Conservation (phyloP, 257 asterid species). For the Solanum corneliomulleri region DNA sequence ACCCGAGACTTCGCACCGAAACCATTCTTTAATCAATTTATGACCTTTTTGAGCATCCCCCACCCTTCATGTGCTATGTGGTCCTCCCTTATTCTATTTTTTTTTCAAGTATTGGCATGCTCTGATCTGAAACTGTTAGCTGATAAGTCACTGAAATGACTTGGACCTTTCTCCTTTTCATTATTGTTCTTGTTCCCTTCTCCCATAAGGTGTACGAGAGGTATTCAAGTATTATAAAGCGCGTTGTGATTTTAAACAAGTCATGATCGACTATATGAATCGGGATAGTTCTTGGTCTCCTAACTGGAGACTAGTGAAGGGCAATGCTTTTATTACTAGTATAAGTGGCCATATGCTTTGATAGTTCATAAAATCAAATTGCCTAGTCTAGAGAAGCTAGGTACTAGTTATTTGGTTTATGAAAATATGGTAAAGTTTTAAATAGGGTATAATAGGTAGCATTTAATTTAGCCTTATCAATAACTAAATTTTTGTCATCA, state of each 20-base stretch:
- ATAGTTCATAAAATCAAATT: not conserved
- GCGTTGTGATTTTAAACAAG: not conserved
- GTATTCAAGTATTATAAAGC: not conserved
- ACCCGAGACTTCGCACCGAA: fast-evolving
- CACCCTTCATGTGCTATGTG: not conserved
- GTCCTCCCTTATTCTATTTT: not conserved
- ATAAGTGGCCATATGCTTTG: not conserved
- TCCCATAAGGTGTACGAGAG: not conserved
- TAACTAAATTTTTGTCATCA: not conserved
- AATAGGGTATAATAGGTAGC: not conserved
- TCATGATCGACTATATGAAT: not conserved
- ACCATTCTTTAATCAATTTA: not conserved
- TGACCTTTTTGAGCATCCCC: not conserved
- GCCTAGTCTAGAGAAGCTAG: not conserved
- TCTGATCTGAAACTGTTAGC: not conserved
- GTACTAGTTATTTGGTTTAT: not conserved
- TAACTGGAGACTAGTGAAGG: not conserved
- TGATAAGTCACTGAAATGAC: not conserved
- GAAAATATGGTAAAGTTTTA: not conserved
- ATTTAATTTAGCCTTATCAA: not conserved
- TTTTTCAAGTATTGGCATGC: not conserved
- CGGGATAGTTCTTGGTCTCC: not conserved
- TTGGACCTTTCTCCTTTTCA: not conserved
- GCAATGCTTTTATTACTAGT: not conserved
- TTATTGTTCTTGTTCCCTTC: not conserved